phyloP scores from a whole-genome alignment of 257 asterid genomes.

The Solanum habrochaites region DNA sequence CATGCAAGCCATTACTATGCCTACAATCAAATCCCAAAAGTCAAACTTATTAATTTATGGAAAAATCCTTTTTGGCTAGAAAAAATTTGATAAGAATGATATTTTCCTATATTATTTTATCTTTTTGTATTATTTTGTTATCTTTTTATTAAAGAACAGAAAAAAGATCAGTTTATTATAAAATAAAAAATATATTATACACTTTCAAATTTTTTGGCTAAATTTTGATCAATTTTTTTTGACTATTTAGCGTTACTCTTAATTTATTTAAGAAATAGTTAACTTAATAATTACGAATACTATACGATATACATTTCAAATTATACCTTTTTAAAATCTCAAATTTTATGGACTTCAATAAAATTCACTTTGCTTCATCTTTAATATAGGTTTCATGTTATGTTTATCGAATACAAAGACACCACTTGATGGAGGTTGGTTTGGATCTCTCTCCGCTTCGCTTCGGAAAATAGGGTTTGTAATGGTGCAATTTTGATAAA shows the following conservation, averaged over 20 bases:
- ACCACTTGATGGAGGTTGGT: neutral
- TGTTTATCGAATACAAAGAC: neutral
- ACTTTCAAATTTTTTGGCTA: too few species aligned
- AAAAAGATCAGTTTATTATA: too few species aligned
- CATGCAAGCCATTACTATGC: neutral
- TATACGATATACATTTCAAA: neutral
- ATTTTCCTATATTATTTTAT: too few species aligned
- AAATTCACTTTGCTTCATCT: neutral
- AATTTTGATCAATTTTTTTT: too few species aligned
- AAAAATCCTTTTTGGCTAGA: too few species aligned
- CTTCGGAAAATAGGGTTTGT: rapidly evolving
- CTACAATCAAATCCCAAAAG: neutral
- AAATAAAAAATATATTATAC: too few species aligned
- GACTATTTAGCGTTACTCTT: neutral
- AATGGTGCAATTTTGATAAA: neutral
- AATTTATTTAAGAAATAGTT: neutral
- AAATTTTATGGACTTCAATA: neutral
- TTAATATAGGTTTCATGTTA: neutral
- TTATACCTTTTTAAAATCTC: neutral
- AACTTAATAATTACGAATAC: neutral
- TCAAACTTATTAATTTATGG: neutral
- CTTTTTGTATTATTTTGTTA: too few species aligned
- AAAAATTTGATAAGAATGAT: too few species aligned
- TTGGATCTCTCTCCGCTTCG: neutral
- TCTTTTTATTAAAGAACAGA: too few species aligned